Percentiles rank a stretch among this genome's conserved stretches.
phyloP scores from a whole-genome alignment of 768 basidiomycete genomes.

The Boletus vinaceobasis region DNA sequence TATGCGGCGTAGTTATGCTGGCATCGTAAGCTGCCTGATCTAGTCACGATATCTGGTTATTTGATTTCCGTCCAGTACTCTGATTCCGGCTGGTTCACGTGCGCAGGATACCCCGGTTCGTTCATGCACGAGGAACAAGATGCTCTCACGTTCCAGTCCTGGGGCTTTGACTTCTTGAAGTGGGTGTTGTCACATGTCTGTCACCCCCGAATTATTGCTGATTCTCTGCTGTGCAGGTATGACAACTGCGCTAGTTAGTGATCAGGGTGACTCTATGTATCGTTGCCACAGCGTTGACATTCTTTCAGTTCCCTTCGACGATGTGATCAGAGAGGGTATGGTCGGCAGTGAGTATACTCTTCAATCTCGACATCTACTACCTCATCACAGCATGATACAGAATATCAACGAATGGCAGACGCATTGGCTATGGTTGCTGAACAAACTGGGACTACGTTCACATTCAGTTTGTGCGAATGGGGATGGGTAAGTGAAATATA shows the following conservation, averaged over 20 bases:
- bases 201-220: not conserved
- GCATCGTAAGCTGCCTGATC: constrained; percentile 44
- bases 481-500: constrained; percentile 45
- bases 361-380: not conserved
- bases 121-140: constrained; percentile 61
- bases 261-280: not conserved
- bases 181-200: constrained; percentile 26
- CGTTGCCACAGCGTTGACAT: not conserved
- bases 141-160: constrained; percentile 51
- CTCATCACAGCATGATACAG: constrained; percentile 30
- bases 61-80: constrained; percentile 43
- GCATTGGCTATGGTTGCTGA: constrained; percentile 48
- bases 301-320: constrained; percentile 50
- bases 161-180: constrained; percentile 68
- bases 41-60: not conserved
- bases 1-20: constrained; percentile 43
- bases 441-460: constrained; percentile 47
- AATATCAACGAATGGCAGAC: constrained; percentile 56
- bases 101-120: constrained; percentile 57
- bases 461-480: constrained; percentile 67
- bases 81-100: constrained; percentile 68
- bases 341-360: constrained; percentile 42
- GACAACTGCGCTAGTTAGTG: constrained; percentile 56
- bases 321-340: constrained; percentile 50
- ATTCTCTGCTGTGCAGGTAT: constrained; percentile 36